Percentiles rank a stretch among this genome's conserved stretches.
Evolutionary conservation across 78 protist species (phyloP).

Genomic region (slime mould (Dictyostelium discoideum)): DNA sequence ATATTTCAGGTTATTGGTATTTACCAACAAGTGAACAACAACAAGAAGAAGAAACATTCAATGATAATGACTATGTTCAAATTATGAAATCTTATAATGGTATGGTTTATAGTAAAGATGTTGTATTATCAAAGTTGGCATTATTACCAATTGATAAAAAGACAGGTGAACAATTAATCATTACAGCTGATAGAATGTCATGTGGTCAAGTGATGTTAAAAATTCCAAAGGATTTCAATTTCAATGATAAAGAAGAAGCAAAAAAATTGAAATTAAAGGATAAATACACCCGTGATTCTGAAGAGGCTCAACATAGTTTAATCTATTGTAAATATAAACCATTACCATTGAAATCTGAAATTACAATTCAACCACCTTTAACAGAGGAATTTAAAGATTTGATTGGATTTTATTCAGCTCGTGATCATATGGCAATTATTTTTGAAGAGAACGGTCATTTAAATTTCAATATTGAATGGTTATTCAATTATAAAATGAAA

Average conservation of each 20-base stretch:
- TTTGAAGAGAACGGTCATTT: conserved; percentile 62
- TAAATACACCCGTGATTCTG: background rate
- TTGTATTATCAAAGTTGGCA: background rate
- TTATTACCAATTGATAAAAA: background rate
- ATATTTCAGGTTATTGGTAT: conserved; percentile 8
- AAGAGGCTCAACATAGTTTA: background rate
- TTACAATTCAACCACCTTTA: background rate
- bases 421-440: conserved; percentile 40
- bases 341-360: background rate
- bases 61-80: background rate
- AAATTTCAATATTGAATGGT: conserved; percentile 42
- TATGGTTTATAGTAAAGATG: background rate
- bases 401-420: conserved; percentile 36
- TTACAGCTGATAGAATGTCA: conserved; percentile 34
- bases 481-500: conserved; percentile 15
- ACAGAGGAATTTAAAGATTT: background rate
- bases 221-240: background rate
- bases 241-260: background rate
- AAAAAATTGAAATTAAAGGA: background rate
- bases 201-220: background rate
- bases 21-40: background rate
- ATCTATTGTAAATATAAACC: background rate
- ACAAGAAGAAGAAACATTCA: background rate
- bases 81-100: conserved; percentile 32
- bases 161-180: background rate